Conservation (phyloP, 2,329 filamentous ascomycete genomes). For the Cadophora sp. region DNA sequence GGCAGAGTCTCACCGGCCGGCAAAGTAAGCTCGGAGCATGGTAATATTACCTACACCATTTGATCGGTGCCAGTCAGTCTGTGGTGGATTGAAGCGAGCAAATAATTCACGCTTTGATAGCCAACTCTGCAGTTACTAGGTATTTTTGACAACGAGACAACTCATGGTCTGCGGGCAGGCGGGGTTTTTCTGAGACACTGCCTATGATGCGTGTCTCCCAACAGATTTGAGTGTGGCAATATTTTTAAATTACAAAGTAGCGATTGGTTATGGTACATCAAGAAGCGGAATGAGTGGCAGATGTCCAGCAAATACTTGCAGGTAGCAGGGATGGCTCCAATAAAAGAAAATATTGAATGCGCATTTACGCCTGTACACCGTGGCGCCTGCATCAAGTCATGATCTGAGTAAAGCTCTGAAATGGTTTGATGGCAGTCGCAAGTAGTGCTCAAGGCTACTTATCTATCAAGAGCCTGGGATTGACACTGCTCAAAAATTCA, state of each 20-base stretch:
- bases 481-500: conserved; percentile 34
- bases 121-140: conserved; percentile 7
- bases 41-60: background rate
- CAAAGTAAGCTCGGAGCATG: background rate
- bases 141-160: background rate
- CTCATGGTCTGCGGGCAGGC: conserved; percentile 12
- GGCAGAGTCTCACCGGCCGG: background rate
- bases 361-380: conserved; percentile 11
- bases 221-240: background rate
- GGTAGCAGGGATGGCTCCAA: conserved; percentile 3
- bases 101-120: background rate
- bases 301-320: conserved; percentile 1
- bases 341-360: background rate
- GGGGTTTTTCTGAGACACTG: conserved; percentile 2
- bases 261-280: conserved; percentile 22
- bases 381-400: background rate
- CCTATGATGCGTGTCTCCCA: conserved; percentile 5
- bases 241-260: conserved; percentile 3
- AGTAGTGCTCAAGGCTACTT: background rate
- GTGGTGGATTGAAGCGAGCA: conserved; percentile 12
- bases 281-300: conserved; percentile 13
- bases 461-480: conserved; percentile 44
- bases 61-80: background rate
- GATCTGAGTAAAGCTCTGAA: background rate
- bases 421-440: background rate